Conservation (phyloP, 2,329 filamentous ascomycete genomes). For the Fusarium compactum region DNA sequence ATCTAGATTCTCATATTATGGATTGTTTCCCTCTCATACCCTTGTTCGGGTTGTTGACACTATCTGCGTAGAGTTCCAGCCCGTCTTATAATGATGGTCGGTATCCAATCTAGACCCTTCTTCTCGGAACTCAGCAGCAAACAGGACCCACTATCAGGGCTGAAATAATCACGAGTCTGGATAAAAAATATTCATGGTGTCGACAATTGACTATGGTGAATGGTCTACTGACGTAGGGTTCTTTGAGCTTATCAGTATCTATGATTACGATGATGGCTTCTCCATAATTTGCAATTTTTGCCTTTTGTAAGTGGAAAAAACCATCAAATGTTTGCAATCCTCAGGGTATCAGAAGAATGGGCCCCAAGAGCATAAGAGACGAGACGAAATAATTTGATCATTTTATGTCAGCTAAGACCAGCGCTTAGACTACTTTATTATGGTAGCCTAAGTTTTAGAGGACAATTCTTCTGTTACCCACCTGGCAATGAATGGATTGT, state of each 20-base stretch:
- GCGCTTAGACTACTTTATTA: no score
- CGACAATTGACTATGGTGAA: not conserved
- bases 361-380: no score
- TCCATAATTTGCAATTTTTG: conserved; percentile 7
- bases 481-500: not conserved
- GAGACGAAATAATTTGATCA: no score
- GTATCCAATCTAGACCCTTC: not conserved
- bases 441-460: no score
- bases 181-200: not conserved
- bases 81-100: not conserved
- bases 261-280: not conserved
- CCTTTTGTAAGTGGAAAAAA: no score
- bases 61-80: not conserved
- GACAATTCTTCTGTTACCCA: no score
- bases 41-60: not conserved
- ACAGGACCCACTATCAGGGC: conserved; percentile 19
- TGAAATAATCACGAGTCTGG: not conserved
- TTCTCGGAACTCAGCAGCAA: not conserved
- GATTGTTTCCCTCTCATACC: not conserved
- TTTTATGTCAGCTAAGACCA: no score
- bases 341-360: no score
- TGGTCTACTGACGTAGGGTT: not conserved
- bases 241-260: not conserved
- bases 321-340: not conserved
- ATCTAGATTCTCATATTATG: not conserved